Evolutionary conservation across 305 asterid genomes (phyloP).

Genomic region (Fraxinus albicans): DNA sequence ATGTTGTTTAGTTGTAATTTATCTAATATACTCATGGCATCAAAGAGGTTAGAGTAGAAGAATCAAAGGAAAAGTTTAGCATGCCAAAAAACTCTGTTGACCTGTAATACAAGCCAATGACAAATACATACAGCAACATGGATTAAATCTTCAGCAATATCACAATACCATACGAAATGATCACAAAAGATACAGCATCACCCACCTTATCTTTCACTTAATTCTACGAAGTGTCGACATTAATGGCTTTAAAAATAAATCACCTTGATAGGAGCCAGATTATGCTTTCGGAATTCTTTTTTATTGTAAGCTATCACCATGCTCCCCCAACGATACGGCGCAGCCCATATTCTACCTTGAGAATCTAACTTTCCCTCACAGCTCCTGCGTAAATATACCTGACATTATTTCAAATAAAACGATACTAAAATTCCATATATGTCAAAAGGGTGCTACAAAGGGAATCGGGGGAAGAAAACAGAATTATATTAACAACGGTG

Average conservation of each 20-base stretch:
- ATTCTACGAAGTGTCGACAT: slow-evolving; percentile 1
- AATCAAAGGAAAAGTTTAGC: neutral
- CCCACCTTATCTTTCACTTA: neutral
- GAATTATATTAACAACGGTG: neutral
- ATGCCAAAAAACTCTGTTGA: neutral
- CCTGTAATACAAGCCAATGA: neutral
- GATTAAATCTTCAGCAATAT: neutral
- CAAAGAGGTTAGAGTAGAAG: neutral
- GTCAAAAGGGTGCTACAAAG: slow-evolving; percentile 7
- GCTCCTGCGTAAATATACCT: slow-evolving; percentile 98
- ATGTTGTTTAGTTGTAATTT: neutral
- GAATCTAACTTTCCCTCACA: slow-evolving; percentile 71
- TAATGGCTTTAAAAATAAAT: slow-evolving; percentile 7
- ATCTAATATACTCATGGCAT: neutral
- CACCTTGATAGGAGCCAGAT: slow-evolving; percentile 79
- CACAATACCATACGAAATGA: slow-evolving; percentile 1
- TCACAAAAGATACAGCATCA: slow-evolving; percentile 5
- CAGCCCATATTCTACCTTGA: slow-evolving; percentile 79
- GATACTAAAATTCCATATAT: slow-evolving; percentile 27
- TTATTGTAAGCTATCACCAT: slow-evolving; percentile 86
- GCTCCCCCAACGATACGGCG: slow-evolving; percentile 96
- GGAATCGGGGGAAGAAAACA: slow-evolving; percentile 8
- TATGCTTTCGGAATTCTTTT: slow-evolving; percentile 63
- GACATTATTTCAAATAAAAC: slow-evolving; percentile 60
- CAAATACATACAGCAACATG: neutral